phyloP scores from a whole-genome alignment of 2,329 filamentous ascomycete genomes.

The Oidium heveae region DNA sequence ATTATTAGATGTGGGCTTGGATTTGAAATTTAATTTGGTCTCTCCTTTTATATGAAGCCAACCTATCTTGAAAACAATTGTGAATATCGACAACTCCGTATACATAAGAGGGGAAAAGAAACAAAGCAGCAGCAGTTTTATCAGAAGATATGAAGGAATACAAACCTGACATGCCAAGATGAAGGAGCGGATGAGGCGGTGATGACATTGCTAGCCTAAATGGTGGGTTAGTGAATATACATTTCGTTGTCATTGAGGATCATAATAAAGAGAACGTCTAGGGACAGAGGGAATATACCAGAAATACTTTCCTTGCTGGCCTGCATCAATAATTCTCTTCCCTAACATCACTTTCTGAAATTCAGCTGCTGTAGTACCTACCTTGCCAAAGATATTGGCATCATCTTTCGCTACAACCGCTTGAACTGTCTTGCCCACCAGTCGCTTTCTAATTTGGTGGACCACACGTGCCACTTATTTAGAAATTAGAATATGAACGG shows the following conservation, averaged over 20 bases:
- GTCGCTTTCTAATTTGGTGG: slow-evolving; percentile 56
- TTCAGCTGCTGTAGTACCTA: slow-evolving; percentile 49
- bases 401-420: slow-evolving; percentile 53
- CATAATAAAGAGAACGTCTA: no score
- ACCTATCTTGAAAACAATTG: slow-evolving; percentile 14
- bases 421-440: slow-evolving; percentile 61
- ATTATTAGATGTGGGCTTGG: slow-evolving; percentile 16
- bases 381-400: slow-evolving; percentile 71
- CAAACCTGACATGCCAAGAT: slow-evolving; percentile 47
- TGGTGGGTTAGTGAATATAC: neutral
- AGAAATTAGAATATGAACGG: neutral
- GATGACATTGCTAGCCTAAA: slow-evolving; percentile 41
- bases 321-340: slow-evolving; percentile 43
- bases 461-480: slow-evolving; percentile 52
- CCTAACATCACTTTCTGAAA: slow-evolving; percentile 52
- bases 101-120: no score
- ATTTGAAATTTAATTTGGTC: slow-evolving; percentile 58
- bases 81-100: no score
- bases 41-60: slow-evolving; percentile 76
- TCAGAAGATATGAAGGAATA: slow-evolving; percentile 1
- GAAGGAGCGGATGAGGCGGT: slow-evolving; percentile 70
- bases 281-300: slow-evolving; percentile 24
- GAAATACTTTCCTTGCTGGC: slow-evolving; percentile 92
- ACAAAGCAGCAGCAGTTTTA: neutral
- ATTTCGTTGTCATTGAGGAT: neutral